Percentiles rank a stretch among this genome's conserved stretches.
Evolutionary conservation across 257 asterid species (phyloP).

Genomic region (Solanum bukasovii): DNA sequence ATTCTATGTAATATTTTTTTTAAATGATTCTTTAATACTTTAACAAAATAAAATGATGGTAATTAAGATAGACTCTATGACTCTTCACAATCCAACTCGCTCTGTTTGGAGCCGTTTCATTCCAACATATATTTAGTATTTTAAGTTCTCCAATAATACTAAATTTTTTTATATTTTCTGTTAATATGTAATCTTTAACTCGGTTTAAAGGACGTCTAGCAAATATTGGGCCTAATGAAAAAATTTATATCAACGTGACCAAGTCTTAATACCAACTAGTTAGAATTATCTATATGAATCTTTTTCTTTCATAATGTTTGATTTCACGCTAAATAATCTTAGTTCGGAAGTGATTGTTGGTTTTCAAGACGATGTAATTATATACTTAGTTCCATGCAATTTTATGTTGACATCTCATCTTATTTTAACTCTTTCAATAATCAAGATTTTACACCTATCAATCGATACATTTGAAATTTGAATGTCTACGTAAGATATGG

Average conservation of each 20-base stretch:
- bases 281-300: not conserved
- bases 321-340: not conserved
- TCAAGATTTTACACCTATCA: not conserved
- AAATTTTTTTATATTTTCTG: not conserved
- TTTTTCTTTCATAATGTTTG: not conserved
- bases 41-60: not conserved
- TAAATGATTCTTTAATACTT: not conserved
- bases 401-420: not conserved
- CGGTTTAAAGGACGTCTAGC: not conserved
- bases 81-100: fast-evolving
- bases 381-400: not conserved
- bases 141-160: not conserved
- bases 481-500: not conserved
- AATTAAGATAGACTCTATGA: not conserved
- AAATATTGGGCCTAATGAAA: not conserved
- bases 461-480: too few relatives aligned
- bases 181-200: not conserved
- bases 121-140: not conserved
- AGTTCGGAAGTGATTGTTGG: not conserved
- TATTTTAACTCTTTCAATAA: not conserved
- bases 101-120: not conserved
- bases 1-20: not conserved
- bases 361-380: not conserved
- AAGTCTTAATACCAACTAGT: not conserved
- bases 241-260: not conserved